phyloP scores from a whole-genome alignment of 2,329 filamentous ascomycete genomes.

The Aspergillus piperis region DNA sequence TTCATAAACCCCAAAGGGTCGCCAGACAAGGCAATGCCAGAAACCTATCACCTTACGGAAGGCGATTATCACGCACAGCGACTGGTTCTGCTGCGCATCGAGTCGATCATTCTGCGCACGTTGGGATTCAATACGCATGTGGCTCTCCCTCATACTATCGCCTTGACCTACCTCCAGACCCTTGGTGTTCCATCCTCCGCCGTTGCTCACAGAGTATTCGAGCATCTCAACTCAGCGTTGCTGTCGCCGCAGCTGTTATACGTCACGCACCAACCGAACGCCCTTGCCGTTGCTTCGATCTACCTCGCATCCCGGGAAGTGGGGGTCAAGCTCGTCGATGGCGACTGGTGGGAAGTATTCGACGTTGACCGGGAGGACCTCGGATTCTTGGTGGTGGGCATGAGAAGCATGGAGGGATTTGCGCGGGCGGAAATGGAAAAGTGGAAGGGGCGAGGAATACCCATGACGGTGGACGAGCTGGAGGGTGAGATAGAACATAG shows the following conservation, averaged over 20 bases:
- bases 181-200: constrained; percentile 66
- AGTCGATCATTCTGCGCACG: constrained; percentile 73
- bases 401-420: constrained; percentile 76
- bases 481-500: constrained; percentile 62
- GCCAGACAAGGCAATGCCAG: constrained; percentile 45
- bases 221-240: constrained; percentile 82
- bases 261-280: constrained; percentile 85
- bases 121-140: constrained; percentile 84
- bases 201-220: constrained; percentile 67
- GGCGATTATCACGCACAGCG: constrained; percentile 68
- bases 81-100: constrained; percentile 67
- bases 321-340: constrained; percentile 75
- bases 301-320: constrained; percentile 83
- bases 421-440: constrained; percentile 60
- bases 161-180: constrained; percentile 89
- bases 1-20: constrained; percentile 35
- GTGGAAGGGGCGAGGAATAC: constrained; percentile 56
- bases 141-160: constrained; percentile 79
- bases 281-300: constrained; percentile 82
- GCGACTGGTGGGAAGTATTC: constrained; percentile 97
- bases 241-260: constrained; percentile 87
- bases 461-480: constrained; percentile 60
- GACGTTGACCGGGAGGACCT: constrained; percentile 93
- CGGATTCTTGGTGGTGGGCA: constrained; percentile 84
- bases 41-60: constrained; percentile 71